These are phyloP conservation scores for Pseudonitzschia multiseries DNA, from an alignment of 108 stramenopile genomes.

Conservation along the genomic window DNA sequence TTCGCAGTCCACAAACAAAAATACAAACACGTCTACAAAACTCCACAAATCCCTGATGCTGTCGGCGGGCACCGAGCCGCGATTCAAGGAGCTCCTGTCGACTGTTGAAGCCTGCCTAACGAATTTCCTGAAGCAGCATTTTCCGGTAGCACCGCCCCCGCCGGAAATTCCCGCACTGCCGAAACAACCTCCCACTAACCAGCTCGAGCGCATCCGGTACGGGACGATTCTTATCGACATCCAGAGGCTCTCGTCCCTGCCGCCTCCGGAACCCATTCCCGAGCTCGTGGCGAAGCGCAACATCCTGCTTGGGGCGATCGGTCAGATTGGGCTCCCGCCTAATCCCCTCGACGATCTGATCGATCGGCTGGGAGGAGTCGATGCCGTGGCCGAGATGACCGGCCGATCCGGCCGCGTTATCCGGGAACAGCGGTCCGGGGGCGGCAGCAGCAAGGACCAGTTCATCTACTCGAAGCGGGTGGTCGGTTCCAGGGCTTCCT, in stretches of 20 bases:
- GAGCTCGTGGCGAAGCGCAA: constrained; percentile 38
- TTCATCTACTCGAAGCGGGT: constrained; percentile 51
- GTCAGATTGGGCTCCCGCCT: constrained; percentile 49
- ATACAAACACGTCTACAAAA: neutral
- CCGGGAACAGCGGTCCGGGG: constrained; percentile 32
- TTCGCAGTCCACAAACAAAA: constrained; percentile 14
- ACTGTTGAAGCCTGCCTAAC: constrained; percentile 42
- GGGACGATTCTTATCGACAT: constrained; percentile 25
- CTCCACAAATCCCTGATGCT: neutral
- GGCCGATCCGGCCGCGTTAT: constrained; percentile 70
- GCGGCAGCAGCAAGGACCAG: constrained; percentile 14
- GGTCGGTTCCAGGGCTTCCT: constrained; percentile 11
- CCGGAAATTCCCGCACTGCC: constrained; percentile 46
- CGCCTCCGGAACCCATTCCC: constrained; percentile 46
- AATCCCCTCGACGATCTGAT: constrained; percentile 74
- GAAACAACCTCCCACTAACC: constrained; percentile 30
- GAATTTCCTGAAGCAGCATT: constrained; percentile 48
- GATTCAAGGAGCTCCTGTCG: constrained; percentile 35
- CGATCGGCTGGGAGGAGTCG: constrained; percentile 65
- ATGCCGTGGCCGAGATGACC: constrained; percentile 82
- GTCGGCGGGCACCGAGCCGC: constrained; percentile 33
- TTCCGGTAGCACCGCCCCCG: constrained; percentile 45
- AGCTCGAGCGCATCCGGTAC: constrained; percentile 32
- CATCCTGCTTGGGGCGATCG: constrained; percentile 28
- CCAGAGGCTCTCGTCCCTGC: constrained; percentile 33